A percentile compares a stretch with the other conserved stretches of the same genome.
These are phyloP conservation scores for Pelargonium cotyledonis DNA, from an alignment of 441 rosid species.

Conservation along the genomic window DNA sequence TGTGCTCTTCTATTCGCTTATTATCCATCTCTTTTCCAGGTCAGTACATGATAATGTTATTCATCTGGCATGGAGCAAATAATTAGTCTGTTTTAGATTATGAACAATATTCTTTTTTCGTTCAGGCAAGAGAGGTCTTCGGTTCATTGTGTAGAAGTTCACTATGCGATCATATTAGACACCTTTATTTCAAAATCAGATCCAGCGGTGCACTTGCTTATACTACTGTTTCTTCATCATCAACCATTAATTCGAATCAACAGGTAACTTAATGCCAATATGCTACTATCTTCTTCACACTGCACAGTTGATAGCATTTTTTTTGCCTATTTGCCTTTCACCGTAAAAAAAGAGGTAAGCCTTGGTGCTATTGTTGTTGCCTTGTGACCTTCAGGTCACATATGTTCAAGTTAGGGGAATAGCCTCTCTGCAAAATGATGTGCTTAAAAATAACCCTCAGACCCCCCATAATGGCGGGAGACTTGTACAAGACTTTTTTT, in stretches of 20 bases:
- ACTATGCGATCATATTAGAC: slow-evolving; percentile 57
- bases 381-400: too few relatives aligned
- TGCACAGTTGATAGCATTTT: too few relatives aligned
- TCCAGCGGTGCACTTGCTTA: slow-evolving; percentile 47
- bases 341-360: too few relatives aligned
- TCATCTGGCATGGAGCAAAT: slow-evolving; percentile 7
- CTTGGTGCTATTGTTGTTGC: too few relatives aligned
- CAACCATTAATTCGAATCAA: slow-evolving; percentile 42
- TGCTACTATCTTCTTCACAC: too few relatives aligned
- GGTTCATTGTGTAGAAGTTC: slow-evolving; percentile 53
- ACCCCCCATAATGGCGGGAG: too few relatives aligned
- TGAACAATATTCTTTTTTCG: slow-evolving; percentile 11
- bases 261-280: slow-evolving; percentile 37
- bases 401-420: too few relatives aligned
- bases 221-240: slow-evolving; percentile 49
- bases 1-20: slow-evolving; percentile 51
- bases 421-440: too few relatives aligned
- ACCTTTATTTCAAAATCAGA: slow-evolving; percentile 52
- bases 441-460: too few relatives aligned
- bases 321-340: too few relatives aligned
- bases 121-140: slow-evolving; percentile 48
- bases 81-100: slow-evolving; percentile 11
- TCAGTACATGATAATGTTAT: slow-evolving; percentile 22
- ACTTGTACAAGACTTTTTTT: too few relatives aligned
- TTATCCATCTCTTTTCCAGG: slow-evolving; percentile 57